Evolutionary conservation across 2,329 filamentous ascomycete species (phyloP).

Genomic region (Fusarium kyushuense): DNA sequence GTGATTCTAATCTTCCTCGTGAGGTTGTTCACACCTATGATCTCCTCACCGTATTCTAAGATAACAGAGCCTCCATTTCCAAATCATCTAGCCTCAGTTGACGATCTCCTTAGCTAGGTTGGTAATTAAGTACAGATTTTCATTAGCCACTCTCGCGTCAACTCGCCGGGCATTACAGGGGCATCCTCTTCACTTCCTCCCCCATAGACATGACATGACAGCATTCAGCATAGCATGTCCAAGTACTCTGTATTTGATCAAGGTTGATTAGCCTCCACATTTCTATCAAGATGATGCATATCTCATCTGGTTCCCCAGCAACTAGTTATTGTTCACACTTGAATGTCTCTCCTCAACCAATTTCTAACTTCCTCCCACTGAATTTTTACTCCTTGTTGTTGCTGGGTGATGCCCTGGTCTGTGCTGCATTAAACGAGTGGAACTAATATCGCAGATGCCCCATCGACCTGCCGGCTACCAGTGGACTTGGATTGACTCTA

Average conservation of each 20-base stretch:
- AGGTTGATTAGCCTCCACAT: neutral
- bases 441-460: slow-evolving; percentile 50
- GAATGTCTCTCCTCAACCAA: slow-evolving; percentile 14
- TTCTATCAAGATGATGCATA: neutral
- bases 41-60: slow-evolving; percentile 3
- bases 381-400: slow-evolving; percentile 41
- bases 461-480: slow-evolving; percentile 40
- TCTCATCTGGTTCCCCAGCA: slow-evolving; percentile 23
- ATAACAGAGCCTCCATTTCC: neutral
- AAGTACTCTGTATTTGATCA: slow-evolving; percentile 3
- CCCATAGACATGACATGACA: slow-evolving; percentile 1
- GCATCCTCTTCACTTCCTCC: slow-evolving; percentile 11
- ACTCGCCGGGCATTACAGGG: slow-evolving; percentile 31
- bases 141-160: slow-evolving; percentile 37
- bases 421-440: slow-evolving; percentile 51
- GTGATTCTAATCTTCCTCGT: neutral
- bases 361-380: slow-evolving; percentile 15
- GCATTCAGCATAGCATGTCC: neutral
- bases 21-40: neutral
- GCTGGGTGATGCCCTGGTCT: slow-evolving; percentile 48
- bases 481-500: slow-evolving; percentile 41
- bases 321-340: slow-evolving; percentile 10
- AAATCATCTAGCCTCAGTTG: slow-evolving; percentile 8
- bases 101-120: slow-evolving; percentile 22
- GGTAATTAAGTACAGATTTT: slow-evolving; percentile 2